phyloP scores from a whole-genome alignment of 1,284 basidiomycete genomes.

The Apiotrichum akiyoshidainum region DNA sequence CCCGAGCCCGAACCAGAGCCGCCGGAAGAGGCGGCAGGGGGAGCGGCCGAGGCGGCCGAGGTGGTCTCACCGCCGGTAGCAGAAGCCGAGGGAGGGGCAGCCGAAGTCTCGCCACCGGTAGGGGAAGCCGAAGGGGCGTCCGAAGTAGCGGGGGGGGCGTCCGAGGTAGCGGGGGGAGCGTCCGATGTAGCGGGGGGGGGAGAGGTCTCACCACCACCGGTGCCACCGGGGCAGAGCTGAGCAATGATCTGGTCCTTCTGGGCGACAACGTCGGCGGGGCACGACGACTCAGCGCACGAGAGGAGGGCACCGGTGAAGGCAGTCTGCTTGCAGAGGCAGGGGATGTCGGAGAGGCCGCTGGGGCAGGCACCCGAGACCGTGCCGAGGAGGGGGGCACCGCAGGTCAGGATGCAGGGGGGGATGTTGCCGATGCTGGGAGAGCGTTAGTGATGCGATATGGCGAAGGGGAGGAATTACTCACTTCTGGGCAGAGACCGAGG shows the following conservation, averaged over 20 bases:
- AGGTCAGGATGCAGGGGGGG: not conserved
- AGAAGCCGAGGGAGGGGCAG: not conserved
- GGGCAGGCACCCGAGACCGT: not conserved
- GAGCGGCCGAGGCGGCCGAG: too few relatives aligned
- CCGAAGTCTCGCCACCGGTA: not conserved
- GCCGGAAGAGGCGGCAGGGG: not conserved
- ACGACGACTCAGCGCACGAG: not conserved
- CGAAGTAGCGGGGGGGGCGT: not conserved
- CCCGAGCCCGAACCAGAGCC: not conserved
- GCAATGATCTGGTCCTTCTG: not conserved
- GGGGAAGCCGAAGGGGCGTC: not conserved
- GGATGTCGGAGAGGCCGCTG: not conserved
- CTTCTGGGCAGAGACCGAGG: too few relatives aligned
- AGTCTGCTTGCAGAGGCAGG: not conserved
- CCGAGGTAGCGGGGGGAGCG: not conserved
- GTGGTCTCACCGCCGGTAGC: not conserved
- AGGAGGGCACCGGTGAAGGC: not conserved
- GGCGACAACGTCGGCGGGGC: not conserved
- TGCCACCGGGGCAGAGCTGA: slow-evolving; percentile 1
- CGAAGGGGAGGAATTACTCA: too few relatives aligned
- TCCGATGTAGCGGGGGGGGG: not conserved
- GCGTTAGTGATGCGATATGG: not conserved
- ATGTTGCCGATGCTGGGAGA: not conserved
- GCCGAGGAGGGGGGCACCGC: too few relatives aligned
- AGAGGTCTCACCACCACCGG: too few relatives aligned